Percentiles rank a stretch among this genome's conserved stretches.
These are phyloP conservation scores for Anastatica hierochuntica DNA, from an alignment of 345 rosid genomes.

Conservation along the genomic window DNA sequence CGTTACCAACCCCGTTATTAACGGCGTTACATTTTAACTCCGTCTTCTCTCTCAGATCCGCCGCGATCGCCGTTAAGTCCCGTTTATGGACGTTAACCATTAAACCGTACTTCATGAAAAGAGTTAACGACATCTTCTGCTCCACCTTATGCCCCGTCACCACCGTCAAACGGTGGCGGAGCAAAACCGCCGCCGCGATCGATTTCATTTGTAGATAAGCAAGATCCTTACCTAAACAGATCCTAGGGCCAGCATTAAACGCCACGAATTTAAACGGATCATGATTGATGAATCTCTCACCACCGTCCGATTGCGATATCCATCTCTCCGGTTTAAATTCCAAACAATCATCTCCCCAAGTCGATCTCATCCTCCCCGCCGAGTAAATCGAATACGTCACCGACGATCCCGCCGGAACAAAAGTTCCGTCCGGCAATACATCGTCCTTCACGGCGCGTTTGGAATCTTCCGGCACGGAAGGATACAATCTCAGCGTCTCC, in stretches of 20 bases:
- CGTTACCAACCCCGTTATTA: slow-evolving; percentile 29
- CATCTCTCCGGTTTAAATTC: slow-evolving; percentile 85
- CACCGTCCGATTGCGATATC: slow-evolving; percentile 58
- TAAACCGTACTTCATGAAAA: slow-evolving; percentile 87
- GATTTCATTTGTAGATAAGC: slow-evolving; percentile 94
- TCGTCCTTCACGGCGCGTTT: slow-evolving; percentile 71
- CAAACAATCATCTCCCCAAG: slow-evolving; percentile 88
- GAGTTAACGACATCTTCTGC: slow-evolving; percentile 94
- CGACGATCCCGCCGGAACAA: slow-evolving; percentile 86
- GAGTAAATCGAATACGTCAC: slow-evolving; percentile 84
- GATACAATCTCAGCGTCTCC: slow-evolving; percentile 81
- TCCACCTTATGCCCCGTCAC: slow-evolving; percentile 71
- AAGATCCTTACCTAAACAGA: slow-evolving; percentile 73
- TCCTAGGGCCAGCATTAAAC: slow-evolving; percentile 89
- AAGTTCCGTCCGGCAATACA: slow-evolving; percentile 80
- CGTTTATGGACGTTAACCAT: slow-evolving; percentile 51
- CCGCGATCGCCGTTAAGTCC: slow-evolving; percentile 37
- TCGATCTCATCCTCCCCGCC: slow-evolving; percentile 74
- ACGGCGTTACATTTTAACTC: slow-evolving; percentile 12
- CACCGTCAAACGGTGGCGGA: slow-evolving; percentile 58
- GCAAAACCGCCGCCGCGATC: slow-evolving; percentile 63
- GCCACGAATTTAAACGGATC: slow-evolving; percentile 82
- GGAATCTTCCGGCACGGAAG: slow-evolving; percentile 89
- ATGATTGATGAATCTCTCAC: slow-evolving; percentile 44
- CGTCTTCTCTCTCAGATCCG: slow-evolving; percentile 22